phyloP scores from a whole-genome alignment of 148 eudicot genomes.

The Vaccinium corymbosum region DNA sequence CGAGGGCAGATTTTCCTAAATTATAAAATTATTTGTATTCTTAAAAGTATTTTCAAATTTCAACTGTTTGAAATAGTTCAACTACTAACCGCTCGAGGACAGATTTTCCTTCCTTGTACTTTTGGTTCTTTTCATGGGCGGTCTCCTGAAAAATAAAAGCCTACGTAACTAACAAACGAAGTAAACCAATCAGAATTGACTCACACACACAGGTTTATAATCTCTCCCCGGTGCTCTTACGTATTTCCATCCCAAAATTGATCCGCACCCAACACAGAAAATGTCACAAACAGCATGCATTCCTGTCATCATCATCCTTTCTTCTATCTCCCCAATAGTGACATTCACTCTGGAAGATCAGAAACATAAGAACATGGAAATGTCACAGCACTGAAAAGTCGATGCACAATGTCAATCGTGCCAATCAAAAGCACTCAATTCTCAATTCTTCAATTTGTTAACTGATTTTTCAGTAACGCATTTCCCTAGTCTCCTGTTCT shows the following conservation, averaged over 20 bases:
- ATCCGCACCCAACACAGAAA: slow-evolving; percentile 86
- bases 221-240: slow-evolving; percentile 33
- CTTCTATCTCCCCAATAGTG: slow-evolving; percentile 67
- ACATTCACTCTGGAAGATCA: slow-evolving; percentile 56
- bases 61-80: not conserved
- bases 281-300: slow-evolving; percentile 81
- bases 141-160: slow-evolving; percentile 62
- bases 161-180: slow-evolving; percentile 21
- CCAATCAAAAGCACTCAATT: not conserved
- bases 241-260: slow-evolving; percentile 89
- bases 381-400: not conserved
- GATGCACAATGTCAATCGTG: not conserved
- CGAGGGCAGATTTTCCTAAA: no score
- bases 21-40: not conserved
- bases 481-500: not conserved
- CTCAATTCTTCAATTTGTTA: not conserved
- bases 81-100: slow-evolving; percentile 14
- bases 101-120: slow-evolving; percentile 85
- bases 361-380: not conserved
- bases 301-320: slow-evolving; percentile 87
- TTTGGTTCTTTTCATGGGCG: slow-evolving; percentile 81
- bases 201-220: slow-evolving; percentile 15
- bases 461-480: not conserved
- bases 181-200: not conserved
- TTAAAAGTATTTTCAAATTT: not conserved